Conservation (phyloP, 371 early-diverging fungal species). For the Fennellomyces sp. region DNA sequence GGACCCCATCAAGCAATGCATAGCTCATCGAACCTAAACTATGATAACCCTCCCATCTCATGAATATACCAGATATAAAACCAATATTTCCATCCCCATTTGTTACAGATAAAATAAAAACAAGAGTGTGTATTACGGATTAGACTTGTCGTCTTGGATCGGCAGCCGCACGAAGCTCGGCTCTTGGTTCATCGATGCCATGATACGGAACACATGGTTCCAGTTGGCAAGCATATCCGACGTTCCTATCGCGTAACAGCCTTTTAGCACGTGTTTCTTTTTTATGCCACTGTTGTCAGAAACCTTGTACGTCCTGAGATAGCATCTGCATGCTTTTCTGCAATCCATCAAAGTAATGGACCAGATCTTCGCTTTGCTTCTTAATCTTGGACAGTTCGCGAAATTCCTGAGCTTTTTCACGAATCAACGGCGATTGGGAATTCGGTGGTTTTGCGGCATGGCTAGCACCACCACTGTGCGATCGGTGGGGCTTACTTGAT, state of each 20-base stretch:
- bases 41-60: not conserved
- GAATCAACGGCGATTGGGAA: not conserved
- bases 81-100: not conserved
- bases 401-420: conserved; percentile 8
- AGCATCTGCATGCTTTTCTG: conserved; percentile 3
- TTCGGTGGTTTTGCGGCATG: not conserved
- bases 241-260: not conserved
- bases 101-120: not conserved
- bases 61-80: not conserved
- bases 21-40: conserved; percentile 32
- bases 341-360: conserved; percentile 9
- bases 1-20: conserved; percentile 49
- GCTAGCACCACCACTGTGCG: not conserved
- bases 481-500: not conserved
- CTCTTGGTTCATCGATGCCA: conserved; percentile 5
- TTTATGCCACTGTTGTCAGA: too few relatives aligned
- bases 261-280: not conserved
- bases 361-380: conserved; percentile 4
- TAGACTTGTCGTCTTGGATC: not conserved
- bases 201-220: conserved; percentile 14
- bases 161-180: conserved; percentile 5
- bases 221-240: conserved; percentile 7
- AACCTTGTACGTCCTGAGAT: conserved; percentile 12
- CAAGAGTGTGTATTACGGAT: not conserved
- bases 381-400: conserved; percentile 6